Conservation (phyloP, 2,329 filamentous ascomycete genomes). For the Pseudocercospora fuligena region DNA sequence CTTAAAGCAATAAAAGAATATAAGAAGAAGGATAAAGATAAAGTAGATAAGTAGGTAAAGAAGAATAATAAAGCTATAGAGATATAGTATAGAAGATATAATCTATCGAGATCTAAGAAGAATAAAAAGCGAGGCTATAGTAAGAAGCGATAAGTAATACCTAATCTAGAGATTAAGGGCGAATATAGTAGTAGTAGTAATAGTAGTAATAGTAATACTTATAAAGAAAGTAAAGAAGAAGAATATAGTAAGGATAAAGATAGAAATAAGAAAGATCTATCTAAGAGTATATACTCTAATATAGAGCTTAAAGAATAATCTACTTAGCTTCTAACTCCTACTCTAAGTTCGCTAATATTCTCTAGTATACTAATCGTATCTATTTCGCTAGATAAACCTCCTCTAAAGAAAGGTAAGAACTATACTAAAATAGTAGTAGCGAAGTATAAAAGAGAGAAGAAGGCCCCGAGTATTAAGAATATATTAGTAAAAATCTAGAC, state of each 20-base stretch:
- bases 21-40: background rate
- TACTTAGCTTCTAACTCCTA: background rate
- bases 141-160: background rate
- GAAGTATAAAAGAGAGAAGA: background rate
- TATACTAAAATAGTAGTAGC: background rate
- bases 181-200: background rate
- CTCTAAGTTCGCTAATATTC: background rate
- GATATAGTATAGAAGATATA: background rate
- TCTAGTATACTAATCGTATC: background rate
- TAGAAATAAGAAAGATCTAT: background rate
- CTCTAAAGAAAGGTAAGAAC: background rate
- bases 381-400: background rate
- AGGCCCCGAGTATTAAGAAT: background rate
- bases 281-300: background rate
- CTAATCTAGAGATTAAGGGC: background rate
- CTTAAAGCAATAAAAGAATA: background rate
- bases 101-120: background rate
- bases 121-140: background rate
- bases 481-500: background rate
- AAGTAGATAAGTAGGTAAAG: background rate
- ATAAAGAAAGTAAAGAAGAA: background rate
- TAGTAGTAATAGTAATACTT: background rate
- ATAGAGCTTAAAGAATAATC: background rate
- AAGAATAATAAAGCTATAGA: background rate
- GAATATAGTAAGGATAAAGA: background rate